Evolutionary conservation across 257 asterid species (phyloP), one percentile per base, ranked within the genome.

Genomic region (Nicotiana attenuata): DNA sequence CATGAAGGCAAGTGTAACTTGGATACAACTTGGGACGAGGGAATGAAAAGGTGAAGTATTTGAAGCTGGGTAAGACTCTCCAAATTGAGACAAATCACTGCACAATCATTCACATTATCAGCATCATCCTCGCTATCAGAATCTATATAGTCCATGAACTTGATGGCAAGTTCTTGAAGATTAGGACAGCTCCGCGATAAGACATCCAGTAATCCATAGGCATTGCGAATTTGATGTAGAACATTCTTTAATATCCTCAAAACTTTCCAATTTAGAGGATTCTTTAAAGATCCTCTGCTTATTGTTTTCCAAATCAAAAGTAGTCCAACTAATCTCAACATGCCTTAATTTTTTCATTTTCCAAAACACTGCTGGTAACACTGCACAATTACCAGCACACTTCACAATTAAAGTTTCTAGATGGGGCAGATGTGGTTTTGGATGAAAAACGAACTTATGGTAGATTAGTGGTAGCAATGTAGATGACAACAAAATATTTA

Each of bases 11-110:
- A 67, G 2, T 33, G 53, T 67, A 19, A 65, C 22, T 29, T 33
- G 10, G 45, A 65, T 14, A 6, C 0, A 16, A 8, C 3, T 15
- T 0, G 35, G 5, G 14, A 9, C 6, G 0, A 0, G 5, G 0
- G 0, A 15, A 28, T 14, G 20, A n/a, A 29, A 65, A 29, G 0
- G 14, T 0, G 0, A 66, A 67, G 76, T 10, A 4, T 0, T 67
- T 33, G 76, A 67, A 67, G 76, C 29, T 67, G 55, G 55, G 76
- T 60, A 60, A 20, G 16, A 20, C 16, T 60, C 31, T 10, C 16
- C 1, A 20, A 4, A 9, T 60, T 60, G 64, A 13, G 64, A 57
- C 1, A 19, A 56, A 53, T 53, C 47, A 7, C 26, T 16, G 7
- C 14, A 7, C 1, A 11, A 38, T 38, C 45, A 38, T 7, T 38